Conservation (phyloP, 2,329 filamentous ascomycete species). For the Chaetomium sp. region DNA sequence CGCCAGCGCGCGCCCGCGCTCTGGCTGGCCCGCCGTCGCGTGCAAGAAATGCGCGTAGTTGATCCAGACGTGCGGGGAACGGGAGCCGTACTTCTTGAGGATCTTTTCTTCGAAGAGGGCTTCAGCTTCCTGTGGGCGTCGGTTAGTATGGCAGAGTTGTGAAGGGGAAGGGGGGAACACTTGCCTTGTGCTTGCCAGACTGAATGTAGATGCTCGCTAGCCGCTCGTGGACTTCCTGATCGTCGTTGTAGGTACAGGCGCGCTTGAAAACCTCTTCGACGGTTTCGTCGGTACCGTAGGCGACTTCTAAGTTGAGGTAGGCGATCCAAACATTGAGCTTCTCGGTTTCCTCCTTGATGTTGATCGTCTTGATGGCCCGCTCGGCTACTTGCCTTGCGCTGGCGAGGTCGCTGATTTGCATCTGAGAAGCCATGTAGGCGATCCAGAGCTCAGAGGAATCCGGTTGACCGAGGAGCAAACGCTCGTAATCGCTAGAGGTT, state of each 20-base stretch:
- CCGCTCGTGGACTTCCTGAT: conserved; percentile 84
- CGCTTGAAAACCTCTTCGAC: conserved; percentile 87
- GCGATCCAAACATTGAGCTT: conserved; percentile 96
- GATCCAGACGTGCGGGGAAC: conserved; percentile 79
- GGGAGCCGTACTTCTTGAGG: conserved; percentile 84
- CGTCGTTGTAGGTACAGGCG: conserved; percentile 91
- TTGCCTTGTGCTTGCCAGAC: conserved; percentile 79
- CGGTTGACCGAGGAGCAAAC: conserved; percentile 85
- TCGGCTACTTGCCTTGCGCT: conserved; percentile 89
- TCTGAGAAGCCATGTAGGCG: conserved; percentile 97
- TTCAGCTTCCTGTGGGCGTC: conserved; percentile 71
- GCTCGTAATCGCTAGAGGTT: conserved; percentile 88
- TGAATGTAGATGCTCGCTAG: conserved; percentile 94
- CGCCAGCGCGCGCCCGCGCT: conserved; percentile 76
- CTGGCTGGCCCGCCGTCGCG: conserved; percentile 67
- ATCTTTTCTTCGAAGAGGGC: conserved; percentile 76
- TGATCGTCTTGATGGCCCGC: conserved; percentile 87
- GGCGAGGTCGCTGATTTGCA: conserved; percentile 84
- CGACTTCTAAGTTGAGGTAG: conserved; percentile 89
- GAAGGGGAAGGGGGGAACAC: conserved; percentile 35
- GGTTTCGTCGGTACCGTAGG: conserved; percentile 80
- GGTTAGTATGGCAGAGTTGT: conserved; percentile 8
- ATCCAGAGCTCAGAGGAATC: conserved; percentile 96
- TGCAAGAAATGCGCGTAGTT: conserved; percentile 96
- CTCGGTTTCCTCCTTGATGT: conserved; percentile 85